A percentile compares a stretch with the other conserved stretches of the same genome.
Evolutionary conservation across 192 early-diverging fungal species (phyloP).

Genomic region (Coemansia sp.): DNA sequence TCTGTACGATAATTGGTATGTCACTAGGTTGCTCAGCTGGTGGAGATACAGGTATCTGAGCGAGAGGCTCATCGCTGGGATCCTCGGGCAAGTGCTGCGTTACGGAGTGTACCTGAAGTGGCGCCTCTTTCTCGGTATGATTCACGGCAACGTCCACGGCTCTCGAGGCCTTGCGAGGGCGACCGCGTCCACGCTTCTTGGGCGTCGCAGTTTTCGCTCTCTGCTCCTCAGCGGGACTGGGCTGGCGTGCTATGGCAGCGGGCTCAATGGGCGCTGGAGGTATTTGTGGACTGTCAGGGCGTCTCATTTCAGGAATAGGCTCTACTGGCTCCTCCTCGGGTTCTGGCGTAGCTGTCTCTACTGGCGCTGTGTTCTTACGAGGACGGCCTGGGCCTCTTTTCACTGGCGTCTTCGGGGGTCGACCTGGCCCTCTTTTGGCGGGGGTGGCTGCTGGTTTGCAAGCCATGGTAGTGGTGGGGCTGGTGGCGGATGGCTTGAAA

Average conservation of each 20-base stretch:
- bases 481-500: not conserved
- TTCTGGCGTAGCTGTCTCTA: not conserved
- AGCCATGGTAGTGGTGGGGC: not conserved
- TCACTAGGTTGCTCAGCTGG: no score
- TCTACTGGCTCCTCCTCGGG: not conserved
- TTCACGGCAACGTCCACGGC: not conserved
- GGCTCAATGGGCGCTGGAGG: not conserved
- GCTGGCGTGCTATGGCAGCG: not conserved
- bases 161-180: not conserved
- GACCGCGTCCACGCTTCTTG: not conserved
- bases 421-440: constrained; percentile 8
- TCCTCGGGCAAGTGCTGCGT: no score
- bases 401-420: constrained; percentile 1
- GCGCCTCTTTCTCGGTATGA: not conserved
- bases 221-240: not conserved
- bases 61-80: no score
- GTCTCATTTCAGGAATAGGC: not conserved
- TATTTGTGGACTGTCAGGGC: not conserved
- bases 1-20: not conserved
- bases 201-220: not conserved
- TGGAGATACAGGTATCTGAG: no score
- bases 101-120: no score
- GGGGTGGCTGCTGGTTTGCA: not conserved
- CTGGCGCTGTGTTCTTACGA: not conserved
- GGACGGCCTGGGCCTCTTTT: not conserved